Evolutionary conservation across 1,284 basidiomycete genomes (phyloP).

Genomic region (Moesziomyces aphidis): DNA sequence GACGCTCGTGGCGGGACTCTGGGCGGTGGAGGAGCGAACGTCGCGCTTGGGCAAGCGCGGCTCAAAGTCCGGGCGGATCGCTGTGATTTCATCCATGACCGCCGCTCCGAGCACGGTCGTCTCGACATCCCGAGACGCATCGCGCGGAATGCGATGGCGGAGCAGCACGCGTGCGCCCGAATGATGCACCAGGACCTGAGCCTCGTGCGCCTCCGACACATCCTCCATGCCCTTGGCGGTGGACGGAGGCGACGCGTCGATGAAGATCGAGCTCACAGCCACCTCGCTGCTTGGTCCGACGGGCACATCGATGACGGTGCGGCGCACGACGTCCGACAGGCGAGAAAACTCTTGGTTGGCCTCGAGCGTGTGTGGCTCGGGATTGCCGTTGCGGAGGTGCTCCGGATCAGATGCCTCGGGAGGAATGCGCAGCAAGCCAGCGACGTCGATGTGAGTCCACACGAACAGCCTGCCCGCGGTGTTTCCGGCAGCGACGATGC

Average conservation of each 20-base stretch:
- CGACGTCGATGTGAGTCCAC: slow-evolving; percentile 53
- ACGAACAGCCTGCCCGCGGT: slow-evolving; percentile 54
- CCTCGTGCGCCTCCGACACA: not conserved
- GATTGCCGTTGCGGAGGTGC: slow-evolving; percentile 19
- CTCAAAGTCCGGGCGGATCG: slow-evolving; percentile 59
- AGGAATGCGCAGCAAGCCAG: slow-evolving; percentile 43
- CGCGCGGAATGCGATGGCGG: slow-evolving; percentile 31
- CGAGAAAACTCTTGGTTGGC: slow-evolving; percentile 18
- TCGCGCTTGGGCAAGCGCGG: slow-evolving; percentile 41
- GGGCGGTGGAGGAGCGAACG: slow-evolving; percentile 23
- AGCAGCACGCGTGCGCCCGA: slow-evolving; percentile 43
- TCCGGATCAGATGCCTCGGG: slow-evolving; percentile 42
- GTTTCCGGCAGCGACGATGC: slow-evolving; percentile 58
- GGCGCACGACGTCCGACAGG: slow-evolving; percentile 21
- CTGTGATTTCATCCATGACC: slow-evolving; percentile 51
- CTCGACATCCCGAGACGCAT: slow-evolving; percentile 9
- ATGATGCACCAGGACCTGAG: slow-evolving; percentile 46
- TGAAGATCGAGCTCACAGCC: slow-evolving; percentile 27
- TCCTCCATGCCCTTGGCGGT: not conserved
- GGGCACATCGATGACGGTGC: slow-evolving; percentile 30
- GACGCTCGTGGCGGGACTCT: slow-evolving; percentile 26
- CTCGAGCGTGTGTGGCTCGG: slow-evolving; percentile 24
- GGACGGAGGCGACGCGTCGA: slow-evolving; percentile 17
- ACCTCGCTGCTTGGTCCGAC: slow-evolving; percentile 17
- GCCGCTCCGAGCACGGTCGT: slow-evolving; percentile 55